Evolutionary conservation across 345 rosid species (phyloP), one percentile per base, ranked within the genome.

Genomic region (Tarenaya hassleriana): DNA sequence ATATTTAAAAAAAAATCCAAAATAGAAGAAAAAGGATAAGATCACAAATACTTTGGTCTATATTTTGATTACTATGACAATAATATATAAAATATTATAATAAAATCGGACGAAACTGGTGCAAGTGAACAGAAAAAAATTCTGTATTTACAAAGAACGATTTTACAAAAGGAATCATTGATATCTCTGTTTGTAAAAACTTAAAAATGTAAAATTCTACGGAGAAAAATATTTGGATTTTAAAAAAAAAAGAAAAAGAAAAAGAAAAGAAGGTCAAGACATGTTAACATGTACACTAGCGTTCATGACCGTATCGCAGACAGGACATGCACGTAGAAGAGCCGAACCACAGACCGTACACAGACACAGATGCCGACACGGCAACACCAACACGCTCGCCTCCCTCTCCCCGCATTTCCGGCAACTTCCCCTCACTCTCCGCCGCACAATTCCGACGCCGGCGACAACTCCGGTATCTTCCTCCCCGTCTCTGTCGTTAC

Each of bases 291-390:
- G 84, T 34, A 83, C 77, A 71, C 75, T 80, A 50, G 69, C 87
- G 67, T 63, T 70, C 76, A 75, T 73, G 41, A 43, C 67, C 50
- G 75, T 66, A 49, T 75, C 47, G 53, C 89, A 82, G 6, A 68
- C 73, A 50, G 82, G 84, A 56, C 79, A 75, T 34, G 68, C 55
- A 13, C 70, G 74, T 27, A 61, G 63, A 43, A 71, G 37, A 49
- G 54, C 66, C 73, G 82, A 81, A 56, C 88, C 84, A 63, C 95
- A 77, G 18, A 70, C 58, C 41, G 91, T 47, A 67, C 95, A 84
- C 32, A 88, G 65, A 77, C 97, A 82, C 37, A 88, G 75, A 66
- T 88, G 97, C 61, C 92, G 70, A 63, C 97, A 88, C 41, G 97
- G 95, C 63, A 88, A 55, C 68, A 88, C 60, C 86, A 88, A 39